Evolutionary conservation across 2,329 filamentous ascomycete species (phyloP), one percentile per base, ranked within the genome.

Genomic region (Penicillium sp.): DNA sequence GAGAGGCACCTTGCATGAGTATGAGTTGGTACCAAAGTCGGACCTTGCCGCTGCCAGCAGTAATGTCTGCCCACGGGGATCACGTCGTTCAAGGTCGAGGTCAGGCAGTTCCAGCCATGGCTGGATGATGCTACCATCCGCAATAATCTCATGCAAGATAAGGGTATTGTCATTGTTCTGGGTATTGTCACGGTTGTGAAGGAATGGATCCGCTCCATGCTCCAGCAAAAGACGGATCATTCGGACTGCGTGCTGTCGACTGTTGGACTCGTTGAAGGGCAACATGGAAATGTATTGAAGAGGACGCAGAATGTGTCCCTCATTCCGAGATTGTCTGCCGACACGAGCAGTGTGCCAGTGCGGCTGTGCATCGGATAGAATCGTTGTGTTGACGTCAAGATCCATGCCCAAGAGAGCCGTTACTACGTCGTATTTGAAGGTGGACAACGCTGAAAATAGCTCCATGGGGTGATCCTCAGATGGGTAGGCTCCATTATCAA

Each of bases 241-340:
- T 10, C 45, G 38, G 15, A 61, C 64, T 4, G 65, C 65, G 13
- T 63, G 38, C 30, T 63, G 56, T 10, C 61, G 65, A 37, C 54
- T 62, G 51, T 67, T 40, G 15, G 24, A 22, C 33, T 66, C 64
- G 47, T 69, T 69, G 44, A 66, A 69, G 9, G 53, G 44, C 3
- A 50, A n/a, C 56, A 59, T 62, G 10, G 67, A 63, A 24, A 68
- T 65, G 42, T 68, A 69, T 28, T 60, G 45, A 17, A 70, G 56
- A 17, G 68, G 65, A 7, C 45, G 57, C 26, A 67, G 42, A 12
- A 63, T 19, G 17, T 49, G 8, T 26, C 56, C 59, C 3, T n/a
- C 28, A 4, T 12, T 17, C 8, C 2, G 4, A 4, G 51, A 24
- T 30, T 44, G 7, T 15, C 60, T 59, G 42, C 40, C 4, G 17